Base-by-base conservation (phyloP, 2,329 filamentous ascomycete genomes). In the Fusarium sp. region DNA sequence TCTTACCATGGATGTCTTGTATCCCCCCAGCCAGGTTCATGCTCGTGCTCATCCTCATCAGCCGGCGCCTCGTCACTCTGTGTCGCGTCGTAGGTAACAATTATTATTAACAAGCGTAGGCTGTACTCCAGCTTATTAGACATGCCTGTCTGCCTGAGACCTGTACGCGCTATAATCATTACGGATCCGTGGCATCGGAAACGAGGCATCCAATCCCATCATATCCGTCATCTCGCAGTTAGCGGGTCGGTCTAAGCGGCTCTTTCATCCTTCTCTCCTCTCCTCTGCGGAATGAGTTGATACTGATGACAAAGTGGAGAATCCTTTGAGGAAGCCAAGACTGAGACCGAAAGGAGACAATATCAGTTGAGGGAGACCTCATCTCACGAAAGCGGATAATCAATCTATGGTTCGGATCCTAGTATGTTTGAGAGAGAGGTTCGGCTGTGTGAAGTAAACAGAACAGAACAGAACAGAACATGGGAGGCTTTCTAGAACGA, bases 101-200 rank as follows among this genome's bases (percentile, higher is more conserved):
- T 52, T 52, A 41, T 41, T 52, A 48, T 41, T n/a, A 37, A 37
- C 34, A 18, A 37, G 11, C 18, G 34, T 37, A 37, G 34, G 34
- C 34, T 37, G 34, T n/a, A 12, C 18, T 37, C 34, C 34, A 58
- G 44, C 34, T 48, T 56, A 62, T 41, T 37, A 51, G 30, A 12
- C 22, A 40, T 52, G 32, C 32, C 32, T 49, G 61, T 22, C 41
- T 24, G 51, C 18, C 29, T 55, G 24, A n/a, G 27, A 27, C 30
- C 27, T 46, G 16, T 65, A 51, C 41, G 55, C 63, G 55, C 61
- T 66, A 46, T 60, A 52, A 22, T 44, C 34, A 55, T 55, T 61
- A 71, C 53, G 68, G 53, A 65, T 63, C 64, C 45, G 40, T 58
- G 56, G 55, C 52, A 71, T 61, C 57, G 68, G 59, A 65, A 67